A percentile compares a stretch with the other conserved stretches of the same genome.
These are phyloP conservation scores for Clitopilus passeckerianus DNA, from an alignment of 768 basidiomycete species.

Conservation along the genomic window DNA sequence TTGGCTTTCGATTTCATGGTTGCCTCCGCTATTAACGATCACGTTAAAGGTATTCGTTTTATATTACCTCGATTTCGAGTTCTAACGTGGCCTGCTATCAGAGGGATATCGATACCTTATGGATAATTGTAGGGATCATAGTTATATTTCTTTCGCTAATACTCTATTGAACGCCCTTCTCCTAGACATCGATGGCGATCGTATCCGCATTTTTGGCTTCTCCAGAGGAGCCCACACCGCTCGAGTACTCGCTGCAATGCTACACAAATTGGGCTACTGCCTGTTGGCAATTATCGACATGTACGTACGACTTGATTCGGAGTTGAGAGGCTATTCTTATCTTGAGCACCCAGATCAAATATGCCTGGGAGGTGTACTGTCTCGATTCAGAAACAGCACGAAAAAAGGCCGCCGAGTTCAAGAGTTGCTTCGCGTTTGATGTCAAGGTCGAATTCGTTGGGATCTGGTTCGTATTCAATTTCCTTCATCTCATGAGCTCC, in stretches of 20 bases:
- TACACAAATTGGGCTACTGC: conserved; percentile 47
- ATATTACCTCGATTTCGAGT: no score
- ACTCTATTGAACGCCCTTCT: neutral
- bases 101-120: conserved; percentile 56
- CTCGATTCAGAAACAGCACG: conserved; percentile 42
- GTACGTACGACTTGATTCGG: neutral
- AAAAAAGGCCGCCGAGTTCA: conserved; percentile 48
- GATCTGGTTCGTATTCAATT: conserved; percentile 49
- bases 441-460: conserved; percentile 56
- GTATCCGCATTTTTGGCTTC: conserved; percentile 63
- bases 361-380: conserved; percentile 59
- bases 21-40: no score
- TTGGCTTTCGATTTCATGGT: no score
- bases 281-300: conserved; percentile 43
- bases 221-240: conserved; percentile 65
- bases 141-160: neutral
- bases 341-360: conserved; percentile 32
- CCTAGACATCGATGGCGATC: conserved; percentile 45
- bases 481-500: no score
- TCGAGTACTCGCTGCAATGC: conserved; percentile 42
- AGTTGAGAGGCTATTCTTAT: neutral
- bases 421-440: conserved; percentile 45
- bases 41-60: no score
- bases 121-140: conserved; percentile 44
- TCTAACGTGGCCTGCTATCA: conserved; percentile 15